phyloP scores from a whole-genome alignment of 306 rosid genomes.

The Myrica gale region DNA sequence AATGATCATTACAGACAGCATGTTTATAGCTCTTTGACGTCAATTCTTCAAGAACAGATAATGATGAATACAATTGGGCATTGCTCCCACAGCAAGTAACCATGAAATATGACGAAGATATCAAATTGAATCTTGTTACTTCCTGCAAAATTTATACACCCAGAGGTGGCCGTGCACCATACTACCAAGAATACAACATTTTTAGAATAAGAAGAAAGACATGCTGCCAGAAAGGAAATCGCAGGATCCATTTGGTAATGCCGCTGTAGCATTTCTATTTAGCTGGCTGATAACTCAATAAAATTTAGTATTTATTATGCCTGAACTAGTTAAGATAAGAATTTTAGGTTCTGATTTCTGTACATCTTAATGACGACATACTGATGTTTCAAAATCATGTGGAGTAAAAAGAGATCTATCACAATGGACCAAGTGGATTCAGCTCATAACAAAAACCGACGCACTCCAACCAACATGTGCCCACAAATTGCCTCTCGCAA shows the following conservation, averaged over 20 bases:
- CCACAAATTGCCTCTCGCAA: constrained; percentile 27
- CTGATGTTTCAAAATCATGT: constrained; percentile 37
- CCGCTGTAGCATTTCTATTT: constrained; percentile 16
- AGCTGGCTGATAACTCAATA: constrained; percentile 30
- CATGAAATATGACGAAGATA: not conserved
- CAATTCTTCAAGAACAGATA: not conserved
- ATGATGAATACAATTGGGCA: not conserved
- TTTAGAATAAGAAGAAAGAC: not conserved
- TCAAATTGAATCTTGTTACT: not conserved
- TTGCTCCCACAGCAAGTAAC: not conserved
- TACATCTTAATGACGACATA: constrained; percentile 31
- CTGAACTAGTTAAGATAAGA: constrained; percentile 30
- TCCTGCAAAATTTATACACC: not conserved
- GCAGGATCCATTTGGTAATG: constrained; percentile 4
- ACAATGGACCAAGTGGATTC: constrained; percentile 22
- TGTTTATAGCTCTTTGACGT: not conserved
- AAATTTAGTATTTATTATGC: constrained; percentile 24
- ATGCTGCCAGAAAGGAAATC: constrained; percentile 3
- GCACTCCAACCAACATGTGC: constrained; percentile 28
- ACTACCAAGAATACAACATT: not conserved
- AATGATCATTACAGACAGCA: not conserved
- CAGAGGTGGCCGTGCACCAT: not conserved
- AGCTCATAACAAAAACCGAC: constrained; percentile 35
- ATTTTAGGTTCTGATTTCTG: constrained; percentile 39
- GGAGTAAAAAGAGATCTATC: constrained; percentile 27